Evolutionary conservation across 2,329 filamentous ascomycete genomes (phyloP).

Genomic region (Fusarium sp.): DNA sequence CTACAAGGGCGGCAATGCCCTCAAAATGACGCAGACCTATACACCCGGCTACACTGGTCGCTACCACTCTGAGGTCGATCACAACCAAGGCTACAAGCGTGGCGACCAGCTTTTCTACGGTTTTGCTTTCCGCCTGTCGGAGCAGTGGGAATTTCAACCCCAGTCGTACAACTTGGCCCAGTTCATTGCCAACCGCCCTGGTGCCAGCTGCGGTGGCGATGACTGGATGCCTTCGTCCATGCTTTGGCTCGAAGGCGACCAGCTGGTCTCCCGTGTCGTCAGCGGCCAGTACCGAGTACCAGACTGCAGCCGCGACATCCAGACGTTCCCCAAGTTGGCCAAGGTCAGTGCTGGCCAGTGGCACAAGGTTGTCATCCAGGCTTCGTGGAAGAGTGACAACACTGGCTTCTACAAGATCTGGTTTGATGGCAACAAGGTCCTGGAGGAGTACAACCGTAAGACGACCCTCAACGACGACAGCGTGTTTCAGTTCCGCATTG

Average conservation of each 20-base stretch:
- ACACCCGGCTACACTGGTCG: slow-evolving; percentile 55
- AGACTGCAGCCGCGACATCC: slow-evolving; percentile 40
- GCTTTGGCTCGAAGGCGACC: slow-evolving; percentile 58
- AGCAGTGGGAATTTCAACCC: slow-evolving; percentile 58
- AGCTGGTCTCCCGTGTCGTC: slow-evolving; percentile 55
- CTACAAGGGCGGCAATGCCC: slow-evolving; percentile 52
- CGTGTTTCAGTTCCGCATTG: slow-evolving; percentile 59
- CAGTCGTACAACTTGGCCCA: slow-evolving; percentile 62
- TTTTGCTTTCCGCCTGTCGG: slow-evolving; percentile 61
- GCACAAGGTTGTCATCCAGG: slow-evolving; percentile 60
- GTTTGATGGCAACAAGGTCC: slow-evolving; percentile 58
- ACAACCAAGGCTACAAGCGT: slow-evolving; percentile 57
- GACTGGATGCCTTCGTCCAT: slow-evolving; percentile 62
- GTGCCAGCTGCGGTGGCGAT: slow-evolving; percentile 55
- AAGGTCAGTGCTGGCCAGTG: slow-evolving; percentile 57
- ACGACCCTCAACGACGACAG: slow-evolving; percentile 59
- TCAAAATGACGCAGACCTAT: slow-evolving; percentile 60
- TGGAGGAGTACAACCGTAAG: slow-evolving; percentile 52
- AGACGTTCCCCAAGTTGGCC: slow-evolving; percentile 44
- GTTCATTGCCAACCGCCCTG: slow-evolving; percentile 62
- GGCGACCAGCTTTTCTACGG: slow-evolving; percentile 62
- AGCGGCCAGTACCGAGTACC: slow-evolving; percentile 43
- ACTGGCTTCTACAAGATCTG: slow-evolving; percentile 60
- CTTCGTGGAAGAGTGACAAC: slow-evolving; percentile 56
- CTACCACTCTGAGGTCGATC: slow-evolving; percentile 62